These are phyloP conservation scores for Hippophae rhamnoides DNA, from an alignment of 306 rosid species.

Conservation along the genomic window DNA sequence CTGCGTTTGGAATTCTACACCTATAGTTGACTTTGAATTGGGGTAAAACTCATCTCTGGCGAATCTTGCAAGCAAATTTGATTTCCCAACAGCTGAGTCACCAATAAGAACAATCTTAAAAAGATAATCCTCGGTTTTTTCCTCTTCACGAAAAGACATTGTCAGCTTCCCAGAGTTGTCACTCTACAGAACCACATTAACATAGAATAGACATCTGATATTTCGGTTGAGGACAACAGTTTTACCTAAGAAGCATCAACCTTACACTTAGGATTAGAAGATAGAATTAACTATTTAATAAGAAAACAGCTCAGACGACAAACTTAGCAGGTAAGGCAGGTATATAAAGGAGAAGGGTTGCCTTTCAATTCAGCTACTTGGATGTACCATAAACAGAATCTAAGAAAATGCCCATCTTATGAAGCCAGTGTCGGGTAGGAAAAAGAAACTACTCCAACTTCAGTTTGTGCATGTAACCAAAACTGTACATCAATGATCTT, in stretches of 20 bases:
- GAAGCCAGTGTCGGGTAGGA: constrained; percentile 19
- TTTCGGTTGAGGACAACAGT: constrained; percentile 25
- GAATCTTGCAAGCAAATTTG: constrained; percentile 83
- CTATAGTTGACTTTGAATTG: constrained; percentile 84
- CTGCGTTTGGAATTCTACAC: constrained; percentile 90
- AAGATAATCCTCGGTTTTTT: constrained; percentile 84
- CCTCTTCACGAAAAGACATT: constrained; percentile 60
- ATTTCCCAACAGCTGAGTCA: constrained; percentile 89
- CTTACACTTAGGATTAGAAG: constrained; percentile 21
- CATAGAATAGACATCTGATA: constrained; percentile 22
- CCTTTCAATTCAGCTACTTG: constrained; percentile 11
- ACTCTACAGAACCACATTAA: constrained; percentile 34
- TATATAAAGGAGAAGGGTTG: constrained; percentile 16
- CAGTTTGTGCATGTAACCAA: constrained; percentile 12
- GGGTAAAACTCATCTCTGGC: constrained; percentile 92
- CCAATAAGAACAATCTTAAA: constrained; percentile 87
- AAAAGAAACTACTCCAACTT: constrained; percentile 6
- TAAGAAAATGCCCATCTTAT: constrained; percentile 19
- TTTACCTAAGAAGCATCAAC: constrained; percentile 24
- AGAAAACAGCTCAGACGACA: constrained; percentile 19
- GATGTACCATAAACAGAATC: constrained; percentile 13
- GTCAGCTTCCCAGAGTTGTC: constrained; percentile 29
- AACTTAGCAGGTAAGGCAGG: constrained; percentile 26
- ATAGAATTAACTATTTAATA: constrained; percentile 24
- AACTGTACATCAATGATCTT: constrained; percentile 2